These are phyloP conservation scores for Wickerhamomyces alni DNA, from an alignment of 805 yeast species.

Conservation along the genomic window DNA sequence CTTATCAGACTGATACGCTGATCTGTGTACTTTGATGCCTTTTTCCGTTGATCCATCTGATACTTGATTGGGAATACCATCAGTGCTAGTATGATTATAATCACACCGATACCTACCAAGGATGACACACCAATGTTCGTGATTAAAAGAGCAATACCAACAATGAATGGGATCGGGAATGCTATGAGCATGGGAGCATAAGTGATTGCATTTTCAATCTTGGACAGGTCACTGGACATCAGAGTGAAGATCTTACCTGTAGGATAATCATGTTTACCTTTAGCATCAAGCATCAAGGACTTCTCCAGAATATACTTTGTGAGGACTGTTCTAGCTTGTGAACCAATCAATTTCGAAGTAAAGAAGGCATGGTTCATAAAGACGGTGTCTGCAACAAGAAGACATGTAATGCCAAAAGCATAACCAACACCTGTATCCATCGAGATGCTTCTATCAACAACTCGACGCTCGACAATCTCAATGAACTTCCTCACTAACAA, in stretches of 20 bases:
- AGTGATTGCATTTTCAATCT: conserved; percentile 63
- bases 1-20: conserved; percentile 48
- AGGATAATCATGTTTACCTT: not conserved
- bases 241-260: conserved; percentile 62
- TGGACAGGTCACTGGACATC: conserved; percentile 69
- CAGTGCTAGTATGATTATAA: conserved; percentile 21
- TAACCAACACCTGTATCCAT: conserved; percentile 63
- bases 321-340: conserved; percentile 55
- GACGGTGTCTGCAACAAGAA: conserved; percentile 43
- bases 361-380: conserved; percentile 57
- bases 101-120: conserved; percentile 52
- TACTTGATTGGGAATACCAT: not conserved
- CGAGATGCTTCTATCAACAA: conserved; percentile 30
- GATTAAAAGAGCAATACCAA: conserved; percentile 51
- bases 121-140: conserved; percentile 60
- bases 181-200: conserved; percentile 38
- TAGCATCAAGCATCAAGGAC: no score
- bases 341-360: conserved; percentile 53
- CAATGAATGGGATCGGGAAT: conserved; percentile 47
- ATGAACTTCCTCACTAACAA: conserved; percentile 46
- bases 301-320: no score
- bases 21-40: conserved; percentile 52
- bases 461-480: conserved; percentile 39
- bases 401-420: conserved; percentile 58
- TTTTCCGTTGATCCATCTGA: not conserved